Base-by-base conservation (phyloP, 2,329 filamentous ascomycete genomes). In the Chrysoporthe puriensis region DNA sequence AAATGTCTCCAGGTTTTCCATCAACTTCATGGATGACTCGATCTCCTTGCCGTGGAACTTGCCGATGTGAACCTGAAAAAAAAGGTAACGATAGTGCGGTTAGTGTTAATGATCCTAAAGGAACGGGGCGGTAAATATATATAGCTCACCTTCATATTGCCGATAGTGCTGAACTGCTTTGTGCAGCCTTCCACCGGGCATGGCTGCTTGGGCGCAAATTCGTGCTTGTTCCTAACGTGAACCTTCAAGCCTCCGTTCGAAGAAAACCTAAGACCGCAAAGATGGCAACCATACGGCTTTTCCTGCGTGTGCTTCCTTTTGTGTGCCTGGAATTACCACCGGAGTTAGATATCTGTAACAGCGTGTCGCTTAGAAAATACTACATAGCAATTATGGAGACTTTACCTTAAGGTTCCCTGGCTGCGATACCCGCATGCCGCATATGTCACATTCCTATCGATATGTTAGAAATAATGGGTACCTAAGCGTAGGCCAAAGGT, bases 141-240 rank as follows among this genome's bases (percentile, higher is more conserved):
- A 66, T 4, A 40, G 68, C 79, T 62, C 75, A 93, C 92, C 87
- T 98, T 98, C 72, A 97, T 86, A 75, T 97, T 97, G 9, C 95
- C 95, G 1, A 95, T 86, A 73, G 96, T 92, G 0, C 93, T 96
- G 76, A 97, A 97, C 56, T 90, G 86, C 81, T 97, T 97, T 70
- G 89, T 88, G 80, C 95, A 98, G 69, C 88, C 85, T 73, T 97
- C 93, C 8, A 97, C 84, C 69, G 86, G 88, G 80, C 95, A 98
- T 42, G 88, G 86, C 76, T 91, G 97, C 1, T 90, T 91, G 79
- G 96, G 96, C 48, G 87, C 84, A 58, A 90, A 86, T 69, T 89
- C 85, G 78, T 97, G 94, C 1, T 92, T 93, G 73, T 91, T 68
- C 43, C 50, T 91, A 80, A 90, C 88, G 80, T 97, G 94, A 1